These are phyloP conservation scores for Dillenia turbinata DNA, from an alignment of 164 flowering plant species.

Conservation along the genomic window DNA sequence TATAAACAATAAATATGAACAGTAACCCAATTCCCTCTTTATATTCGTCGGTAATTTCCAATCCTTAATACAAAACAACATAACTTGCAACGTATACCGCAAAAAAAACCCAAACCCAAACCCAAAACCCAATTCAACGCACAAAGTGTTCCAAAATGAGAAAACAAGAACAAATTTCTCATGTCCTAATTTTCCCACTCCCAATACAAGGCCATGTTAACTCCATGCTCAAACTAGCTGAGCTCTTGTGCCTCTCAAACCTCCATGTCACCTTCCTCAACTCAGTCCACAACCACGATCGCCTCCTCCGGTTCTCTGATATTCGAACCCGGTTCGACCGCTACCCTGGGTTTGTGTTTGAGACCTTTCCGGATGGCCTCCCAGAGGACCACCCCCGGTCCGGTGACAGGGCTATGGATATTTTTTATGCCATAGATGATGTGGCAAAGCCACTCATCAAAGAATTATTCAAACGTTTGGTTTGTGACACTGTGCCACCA, in stretches of 20 bases:
- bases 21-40: too few relatives aligned
- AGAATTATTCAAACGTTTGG: slow-evolving; percentile 6
- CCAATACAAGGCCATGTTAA: slow-evolving; percentile 48
- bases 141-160: neutral
- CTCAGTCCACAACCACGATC: slow-evolving; percentile 36
- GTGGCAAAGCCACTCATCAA: slow-evolving; percentile 14
- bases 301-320: slow-evolving; percentile 20
- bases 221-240: slow-evolving; percentile 43
- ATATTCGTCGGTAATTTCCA: too few relatives aligned
- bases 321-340: slow-evolving; percentile 1
- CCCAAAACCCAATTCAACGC: too few relatives aligned
- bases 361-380: slow-evolving; percentile 34
- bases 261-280: slow-evolving; percentile 43
- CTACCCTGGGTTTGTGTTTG: slow-evolving; percentile 18
- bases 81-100: neutral
- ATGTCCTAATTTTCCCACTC: slow-evolving; percentile 41
- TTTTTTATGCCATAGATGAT: slow-evolving; percentile 11
- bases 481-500: slow-evolving; percentile 5
- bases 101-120: neutral
- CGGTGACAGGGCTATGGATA: slow-evolving; percentile 12
- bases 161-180: slow-evolving; percentile 13
- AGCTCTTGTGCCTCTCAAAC: slow-evolving; percentile 35
- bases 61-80: too few relatives aligned
- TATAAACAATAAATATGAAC: too few relatives aligned
- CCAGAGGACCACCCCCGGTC: slow-evolving; percentile 22